These are phyloP conservation scores for Microstegium vimineum DNA, from an alignment of 176 grass and related monocot species.

Conservation along the genomic window DNA sequence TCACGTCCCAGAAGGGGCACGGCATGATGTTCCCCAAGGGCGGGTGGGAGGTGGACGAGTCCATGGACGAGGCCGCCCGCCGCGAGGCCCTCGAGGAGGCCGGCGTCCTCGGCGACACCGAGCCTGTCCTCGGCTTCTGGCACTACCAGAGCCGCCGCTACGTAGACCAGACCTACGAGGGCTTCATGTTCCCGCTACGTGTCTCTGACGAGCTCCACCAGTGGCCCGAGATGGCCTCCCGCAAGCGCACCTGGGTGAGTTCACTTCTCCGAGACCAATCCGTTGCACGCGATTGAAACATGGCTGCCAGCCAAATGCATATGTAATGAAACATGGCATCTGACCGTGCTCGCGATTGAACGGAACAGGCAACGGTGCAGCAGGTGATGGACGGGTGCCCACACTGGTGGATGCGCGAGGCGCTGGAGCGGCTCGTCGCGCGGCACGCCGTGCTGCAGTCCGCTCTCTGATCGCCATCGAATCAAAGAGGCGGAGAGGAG, in stretches of 20 bases:
- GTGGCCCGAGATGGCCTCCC: conserved; percentile 85
- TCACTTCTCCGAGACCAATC: not conserved
- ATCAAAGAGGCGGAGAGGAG: no score
- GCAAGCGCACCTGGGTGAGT: conserved; percentile 77
- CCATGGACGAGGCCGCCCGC: conserved; percentile 61
- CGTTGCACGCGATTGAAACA: no score
- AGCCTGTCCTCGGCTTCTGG: conserved; percentile 52
- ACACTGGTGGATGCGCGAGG: conserved; percentile 85
- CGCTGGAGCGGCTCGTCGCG: conserved; percentile 59
- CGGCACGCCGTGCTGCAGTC: conserved; percentile 37
- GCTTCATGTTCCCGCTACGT: conserved; percentile 74
- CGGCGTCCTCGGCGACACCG: conserved; percentile 58
- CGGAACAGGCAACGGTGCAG: conserved; percentile 53
- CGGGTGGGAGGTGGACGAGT: conserved; percentile 90
- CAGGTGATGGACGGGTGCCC: conserved; percentile 76
- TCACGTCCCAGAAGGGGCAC: conserved; percentile 84
- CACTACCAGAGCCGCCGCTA: conserved; percentile 85
- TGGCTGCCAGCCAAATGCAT: not conserved
- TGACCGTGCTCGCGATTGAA: not conserved
- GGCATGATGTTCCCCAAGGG: conserved; percentile 99
- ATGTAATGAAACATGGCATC: not conserved
- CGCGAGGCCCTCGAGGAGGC: conserved; percentile 95
- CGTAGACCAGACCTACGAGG: conserved; percentile 52
- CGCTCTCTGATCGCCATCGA: conserved; percentile 7
- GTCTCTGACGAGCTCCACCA: conserved; percentile 63